Evolutionary conservation across 805 yeast species (phyloP), one percentile per base, ranked within the genome.

Genomic region (Wickerhamomyces pijperi): DNA sequence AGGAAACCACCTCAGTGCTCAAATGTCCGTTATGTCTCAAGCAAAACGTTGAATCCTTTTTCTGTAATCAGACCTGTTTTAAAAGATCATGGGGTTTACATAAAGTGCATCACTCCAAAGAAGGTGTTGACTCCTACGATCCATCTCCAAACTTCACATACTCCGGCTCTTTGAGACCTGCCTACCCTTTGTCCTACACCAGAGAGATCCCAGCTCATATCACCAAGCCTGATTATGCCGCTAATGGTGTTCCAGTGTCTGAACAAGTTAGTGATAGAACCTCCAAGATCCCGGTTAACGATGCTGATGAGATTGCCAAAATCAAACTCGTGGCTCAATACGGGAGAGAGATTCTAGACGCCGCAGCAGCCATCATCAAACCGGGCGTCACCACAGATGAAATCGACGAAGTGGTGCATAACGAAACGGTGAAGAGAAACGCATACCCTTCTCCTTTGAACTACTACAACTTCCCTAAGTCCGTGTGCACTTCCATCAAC

Each of bases 381-480:
- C 94, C 95, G 0, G 98, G 98, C 35, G 64, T 86, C 42, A 90
- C 97, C 38, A 88, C 98, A 20, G 97, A 92, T 56, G 90, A 82
- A 56, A 67, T 92, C 41, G 98, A 92, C 59, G 76, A 67, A 36
- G 70, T 88, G 45, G 87, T 86, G 35, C 97, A 92, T 57, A 71
- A 76, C 38, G 97, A 87, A 53, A 82, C 95, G 42, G 67, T 88
- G 51, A 85, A 84, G 59, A 74, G 96, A 59, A 78, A 80, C 47
- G 86, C 88, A 3, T 92, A 92, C 58, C 98, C 98, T 16, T 85
- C 96, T 12, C 95, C 98, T 3, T 67, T 90, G 46, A 92, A 92
- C 65, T 92, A 92, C 65, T 88, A 80, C 65, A 83, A 86, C 61
- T 92, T 76, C 65, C 97, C 97, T 34, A 88, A 87, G 58, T 77